Base-by-base conservation (phyloP, 2,329 filamentous ascomycete genomes). In the Ophiostoma sp. region DNA sequence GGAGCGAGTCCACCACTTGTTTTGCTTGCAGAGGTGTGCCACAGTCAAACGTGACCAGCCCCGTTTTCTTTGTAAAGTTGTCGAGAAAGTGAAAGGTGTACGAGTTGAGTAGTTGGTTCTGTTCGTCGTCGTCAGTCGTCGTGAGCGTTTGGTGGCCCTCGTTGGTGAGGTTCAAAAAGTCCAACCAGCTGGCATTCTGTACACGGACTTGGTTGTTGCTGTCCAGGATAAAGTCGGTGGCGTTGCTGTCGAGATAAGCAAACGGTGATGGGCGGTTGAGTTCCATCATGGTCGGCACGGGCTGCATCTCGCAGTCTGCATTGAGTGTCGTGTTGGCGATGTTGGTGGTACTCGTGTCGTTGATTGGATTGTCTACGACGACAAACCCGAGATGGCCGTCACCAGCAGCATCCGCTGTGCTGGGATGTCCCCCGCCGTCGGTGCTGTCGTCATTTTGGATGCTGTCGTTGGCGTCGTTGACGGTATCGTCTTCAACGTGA, bases 41-140 rank as follows among this genome's bases (percentile, higher is more conserved):
- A 19, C 72, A 73, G 45, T 73, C 72, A 57, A 73, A 73, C 45
- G 59, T 33, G 19, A 48, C 31, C 1, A 73, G 66, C 17, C 72
- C 72, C 15, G 39, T 70, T 15, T 48, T 36, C 11, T 69, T 59
- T 1, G 72, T 73, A 17, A 73, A 52, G 31, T 57, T 39, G 42
- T 73, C 72, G 3, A 73, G 72, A 36, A 73, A 73, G 36, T 50
- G 22, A 45, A 70, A 70, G 2, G 25, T 50, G 64, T 50, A 69
- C n/a, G 36, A 48, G 55, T 9, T 12, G 50, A 1, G 28, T n/a
- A 25, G 50, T 15, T 15, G 33, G n/a, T 28, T 61, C 31, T 39
- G 31, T 2, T n/a, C 19, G 31, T n/a, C 17, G 11, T 28, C 36
- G 36, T 42, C 36, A 3, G 19, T 25, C 11, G n/a, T 4, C n/a